Percentiles rank a stretch among this genome's conserved stretches.
Evolutionary conservation across 2,329 filamentous ascomycete genomes (phyloP).

Genomic region (Pezicula rhizophila): DNA sequence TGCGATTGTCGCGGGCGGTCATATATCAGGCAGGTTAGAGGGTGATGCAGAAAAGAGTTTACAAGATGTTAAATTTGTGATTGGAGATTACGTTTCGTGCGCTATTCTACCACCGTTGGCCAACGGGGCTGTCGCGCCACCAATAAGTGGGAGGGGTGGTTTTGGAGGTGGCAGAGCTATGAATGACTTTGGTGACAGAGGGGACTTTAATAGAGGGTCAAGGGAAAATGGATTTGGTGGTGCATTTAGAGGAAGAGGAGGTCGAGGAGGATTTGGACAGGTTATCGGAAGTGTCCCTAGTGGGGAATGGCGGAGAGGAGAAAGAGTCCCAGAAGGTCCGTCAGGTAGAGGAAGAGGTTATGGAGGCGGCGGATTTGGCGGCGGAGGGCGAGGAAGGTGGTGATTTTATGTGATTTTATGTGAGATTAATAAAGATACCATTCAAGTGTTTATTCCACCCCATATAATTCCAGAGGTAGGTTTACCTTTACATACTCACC

Average conservation of each 20-base stretch:
- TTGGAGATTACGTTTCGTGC: conserved; percentile 83
- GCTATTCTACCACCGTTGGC: conserved; percentile 70
- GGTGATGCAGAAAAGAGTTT: conserved; percentile 68
- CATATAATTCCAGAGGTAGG: not conserved
- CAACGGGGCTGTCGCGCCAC: conserved; percentile 67
- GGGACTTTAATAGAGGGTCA: conserved; percentile 30
- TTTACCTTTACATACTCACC: not conserved
- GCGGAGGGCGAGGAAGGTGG: conserved; percentile 40
- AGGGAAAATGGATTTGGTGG: conserved; percentile 30
- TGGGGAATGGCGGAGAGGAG: conserved; percentile 64
- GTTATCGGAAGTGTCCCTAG: conserved; percentile 31
- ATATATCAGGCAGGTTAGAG: conserved; percentile 34
- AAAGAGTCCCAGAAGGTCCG: conserved; percentile 50
- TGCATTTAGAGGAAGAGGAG: conserved; percentile 29
- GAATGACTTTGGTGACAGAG: conserved; percentile 30
- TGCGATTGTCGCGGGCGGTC: conserved; percentile 23
- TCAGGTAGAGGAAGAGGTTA: conserved; percentile 35
- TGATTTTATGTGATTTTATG: conserved; percentile 7
- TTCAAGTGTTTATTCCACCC: not conserved
- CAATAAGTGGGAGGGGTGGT: conserved; percentile 42
- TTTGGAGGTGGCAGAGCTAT: conserved; percentile 24
- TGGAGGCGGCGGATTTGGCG: conserved; percentile 39
- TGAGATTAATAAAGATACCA: conserved; percentile 13
- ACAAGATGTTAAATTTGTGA: conserved; percentile 71
- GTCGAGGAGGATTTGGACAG: conserved; percentile 33